These are phyloP conservation scores for Dalbergia cultrata DNA, from an alignment of 306 rosid species.

Conservation along the genomic window DNA sequence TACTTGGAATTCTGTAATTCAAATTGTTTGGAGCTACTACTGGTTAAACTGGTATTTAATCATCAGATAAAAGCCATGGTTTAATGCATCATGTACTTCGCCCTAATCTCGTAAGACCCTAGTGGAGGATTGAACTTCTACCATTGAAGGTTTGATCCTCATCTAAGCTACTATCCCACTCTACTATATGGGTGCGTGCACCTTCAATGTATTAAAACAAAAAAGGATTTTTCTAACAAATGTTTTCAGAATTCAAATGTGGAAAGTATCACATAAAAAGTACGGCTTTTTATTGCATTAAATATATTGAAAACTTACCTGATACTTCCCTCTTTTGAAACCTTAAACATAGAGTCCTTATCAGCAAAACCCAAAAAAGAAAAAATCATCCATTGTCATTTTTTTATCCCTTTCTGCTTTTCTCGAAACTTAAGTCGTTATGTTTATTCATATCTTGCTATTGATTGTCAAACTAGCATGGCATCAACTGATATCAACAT, in stretches of 20 bases:
- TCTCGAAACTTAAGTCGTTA: background rate
- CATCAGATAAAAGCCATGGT: background rate
- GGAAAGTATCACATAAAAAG: background rate
- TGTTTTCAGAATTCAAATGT: background rate
- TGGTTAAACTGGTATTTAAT: background rate
- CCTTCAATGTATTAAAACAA: background rate
- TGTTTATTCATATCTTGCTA: background rate
- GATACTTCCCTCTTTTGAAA: no score
- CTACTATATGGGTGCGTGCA: background rate
- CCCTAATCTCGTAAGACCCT: background rate
- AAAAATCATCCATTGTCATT: background rate
- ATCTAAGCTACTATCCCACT: no score
- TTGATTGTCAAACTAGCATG: conserved; percentile 18
- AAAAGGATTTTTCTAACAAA: background rate
- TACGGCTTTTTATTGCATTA: no score
- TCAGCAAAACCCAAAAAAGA: no score
- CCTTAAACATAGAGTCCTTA: no score
- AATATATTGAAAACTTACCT: no score
- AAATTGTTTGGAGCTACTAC: background rate
- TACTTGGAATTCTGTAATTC: background rate
- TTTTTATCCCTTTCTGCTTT: background rate
- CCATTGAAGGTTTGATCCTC: background rate
- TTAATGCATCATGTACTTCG: background rate
- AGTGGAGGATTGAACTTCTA: background rate
- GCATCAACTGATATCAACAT: conserved; percentile 23